Evolutionary conservation across 495 filamentous ascomycete genomes (phyloP).

Genomic region (Jackrogersella minutella): DNA sequence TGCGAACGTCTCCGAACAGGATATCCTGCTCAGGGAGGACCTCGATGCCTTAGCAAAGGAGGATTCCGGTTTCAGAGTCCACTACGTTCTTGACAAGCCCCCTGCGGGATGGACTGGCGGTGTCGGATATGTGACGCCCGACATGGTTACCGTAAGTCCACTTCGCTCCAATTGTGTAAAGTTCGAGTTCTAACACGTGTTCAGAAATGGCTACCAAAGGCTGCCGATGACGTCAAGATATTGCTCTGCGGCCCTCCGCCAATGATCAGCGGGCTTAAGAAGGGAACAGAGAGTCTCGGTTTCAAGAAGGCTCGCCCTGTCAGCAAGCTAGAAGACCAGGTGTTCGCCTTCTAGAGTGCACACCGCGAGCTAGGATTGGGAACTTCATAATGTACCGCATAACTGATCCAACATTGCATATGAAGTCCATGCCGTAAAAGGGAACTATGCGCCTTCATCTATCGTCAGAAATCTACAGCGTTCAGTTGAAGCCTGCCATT

Average conservation of each 20-base stretch:
- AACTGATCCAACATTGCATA: neutral
- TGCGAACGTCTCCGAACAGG: constrained; percentile 91
- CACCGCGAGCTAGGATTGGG: neutral
- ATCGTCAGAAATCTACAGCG: neutral
- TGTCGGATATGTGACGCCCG: constrained; percentile 90
- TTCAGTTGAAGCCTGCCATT: neutral
- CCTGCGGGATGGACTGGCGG: constrained; percentile 88
- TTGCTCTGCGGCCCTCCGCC: constrained; percentile 96
- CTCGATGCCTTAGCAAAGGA: constrained; percentile 78
- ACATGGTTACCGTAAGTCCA: constrained; percentile 93
- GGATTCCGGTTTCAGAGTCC: constrained; percentile 80
- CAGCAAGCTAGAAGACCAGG: constrained; percentile 96
- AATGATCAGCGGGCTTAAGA: constrained; percentile 98
- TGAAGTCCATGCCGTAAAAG: neutral
- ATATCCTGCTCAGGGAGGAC: constrained; percentile 92
- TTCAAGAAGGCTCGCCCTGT: constrained; percentile 91
- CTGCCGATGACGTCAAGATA: constrained; percentile 88
- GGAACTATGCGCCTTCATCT: neutral
- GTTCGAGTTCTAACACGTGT: constrained; percentile 8
- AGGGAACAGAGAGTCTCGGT: constrained; percentile 85
- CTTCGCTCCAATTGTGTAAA: neutral
- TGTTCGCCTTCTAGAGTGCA: constrained; percentile 88
- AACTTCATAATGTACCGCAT: neutral
- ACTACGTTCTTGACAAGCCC: constrained; percentile 97
- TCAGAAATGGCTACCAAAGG: constrained; percentile 78